Conservation (phyloP, 2,329 filamentous ascomycete species). For the Pyrenochaeta sp. region DNA sequence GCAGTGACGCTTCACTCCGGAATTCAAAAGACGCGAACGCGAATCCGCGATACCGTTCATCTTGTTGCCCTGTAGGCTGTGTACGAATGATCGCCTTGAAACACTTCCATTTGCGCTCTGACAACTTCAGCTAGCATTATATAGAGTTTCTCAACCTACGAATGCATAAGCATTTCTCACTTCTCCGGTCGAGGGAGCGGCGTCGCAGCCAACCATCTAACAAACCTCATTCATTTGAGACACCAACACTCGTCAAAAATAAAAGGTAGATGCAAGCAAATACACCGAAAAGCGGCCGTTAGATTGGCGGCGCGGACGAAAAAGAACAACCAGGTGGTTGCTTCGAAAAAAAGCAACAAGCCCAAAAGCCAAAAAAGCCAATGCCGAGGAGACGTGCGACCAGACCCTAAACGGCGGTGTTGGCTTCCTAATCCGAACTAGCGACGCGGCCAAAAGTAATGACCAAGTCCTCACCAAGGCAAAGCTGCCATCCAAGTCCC, state of each 20-base stretch:
- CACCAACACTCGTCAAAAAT: conserved; percentile 12
- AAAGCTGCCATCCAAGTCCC: too few species aligned
- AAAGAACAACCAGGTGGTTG: too few species aligned
- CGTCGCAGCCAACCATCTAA: conserved; percentile 23
- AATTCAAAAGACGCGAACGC: too few species aligned
- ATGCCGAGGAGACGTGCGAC: conserved; percentile 10
- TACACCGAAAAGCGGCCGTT: conserved; percentile 22
- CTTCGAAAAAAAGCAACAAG: conserved; percentile 1
- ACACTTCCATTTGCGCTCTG: too few species aligned
- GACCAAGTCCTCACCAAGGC: background rate
- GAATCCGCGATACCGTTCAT: too few species aligned
- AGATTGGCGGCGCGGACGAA: too few species aligned
- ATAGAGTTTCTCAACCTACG: conserved; percentile 9
- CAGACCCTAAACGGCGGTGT: conserved; percentile 2
- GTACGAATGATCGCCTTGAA: too few species aligned
- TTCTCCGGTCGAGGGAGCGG: too few species aligned
- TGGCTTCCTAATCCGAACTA: conserved; percentile 5
- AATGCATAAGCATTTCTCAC: conserved; percentile 13
- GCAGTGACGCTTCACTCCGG: too few species aligned
- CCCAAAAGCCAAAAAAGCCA: conserved; percentile 14
- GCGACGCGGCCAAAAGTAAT: background rate
- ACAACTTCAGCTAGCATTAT: conserved; percentile 12
- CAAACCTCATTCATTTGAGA: too few species aligned
- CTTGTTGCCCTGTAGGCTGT: background rate
- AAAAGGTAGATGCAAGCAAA: too few species aligned